Evolutionary conservation across 441 rosid species (phyloP), one percentile per base, ranked within the genome.

Genomic region (Hura crepitans): DNA sequence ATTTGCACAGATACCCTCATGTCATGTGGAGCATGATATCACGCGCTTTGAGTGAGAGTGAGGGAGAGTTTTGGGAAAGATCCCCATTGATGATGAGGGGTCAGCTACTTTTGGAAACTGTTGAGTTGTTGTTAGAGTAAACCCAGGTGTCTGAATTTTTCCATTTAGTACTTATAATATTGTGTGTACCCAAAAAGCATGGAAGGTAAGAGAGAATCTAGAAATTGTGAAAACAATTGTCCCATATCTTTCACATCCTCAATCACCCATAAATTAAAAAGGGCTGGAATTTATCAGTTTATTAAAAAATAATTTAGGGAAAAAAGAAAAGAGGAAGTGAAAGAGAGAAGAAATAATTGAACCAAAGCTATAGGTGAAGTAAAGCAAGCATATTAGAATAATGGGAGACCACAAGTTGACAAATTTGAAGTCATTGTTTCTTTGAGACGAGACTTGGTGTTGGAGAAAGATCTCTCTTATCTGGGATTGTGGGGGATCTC

Each of bases 151-250:
- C 77, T 68, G 73, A 17, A 72, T 9, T 47, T 65, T 64, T 71
- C 72, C 7, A 1, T 58, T 13, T 43, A 68, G 25, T 71, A 71
- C 45, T 54, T 46, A 47, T 33, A 56, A 68, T 37, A 75, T 55
- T 51, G 33, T 62, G 68, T 69, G 74, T 66, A 69, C 80, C 82
- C 81, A 66, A 66, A 77, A 73, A 71, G 79, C 76, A 76, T 65
- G 83, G 72, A 72, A 73, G 77, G 76, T 63, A 27, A 57, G 77
- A 75, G 78, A 78, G 84, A 79, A 77, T 82, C 84, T 80, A 80
- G 74, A 74, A 67, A 73, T 65, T 80, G 71, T 74, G 75, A 72
- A 74, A 70, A 69, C 71, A 72, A 53, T 17, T 74, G 72, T 50
- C 57, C 65, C 68, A 58, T 68, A 27, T 70, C 79, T 73, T 68